These are phyloP conservation scores for Auriscalpium microsporum DNA, from an alignment of 768 basidiomycete species.

Conservation along the genomic window DNA sequence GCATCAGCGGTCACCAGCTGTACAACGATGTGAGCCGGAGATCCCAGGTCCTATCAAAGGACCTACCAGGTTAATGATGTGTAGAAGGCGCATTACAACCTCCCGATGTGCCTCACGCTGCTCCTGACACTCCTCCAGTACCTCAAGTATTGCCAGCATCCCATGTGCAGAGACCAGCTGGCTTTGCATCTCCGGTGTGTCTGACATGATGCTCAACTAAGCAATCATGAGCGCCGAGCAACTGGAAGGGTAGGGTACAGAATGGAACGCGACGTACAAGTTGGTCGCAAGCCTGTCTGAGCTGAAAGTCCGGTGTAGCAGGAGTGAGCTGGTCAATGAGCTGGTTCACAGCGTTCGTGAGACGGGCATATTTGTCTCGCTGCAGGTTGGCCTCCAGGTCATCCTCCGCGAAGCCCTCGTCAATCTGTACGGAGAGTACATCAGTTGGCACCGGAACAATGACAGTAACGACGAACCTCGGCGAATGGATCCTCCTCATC, in stretches of 20 bases:
- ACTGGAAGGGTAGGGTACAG: not conserved
- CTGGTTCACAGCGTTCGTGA: conserved; percentile 73
- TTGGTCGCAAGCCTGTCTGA: conserved; percentile 82
- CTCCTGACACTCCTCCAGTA: conserved; percentile 54
- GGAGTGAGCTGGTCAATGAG: conserved; percentile 83
- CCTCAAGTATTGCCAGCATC: conserved; percentile 90
- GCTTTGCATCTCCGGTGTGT: conserved; percentile 75
- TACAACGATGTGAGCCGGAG: not conserved
- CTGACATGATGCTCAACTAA: conserved; percentile 68
- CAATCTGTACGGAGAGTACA: conserved; percentile 44
- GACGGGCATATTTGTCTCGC: conserved; percentile 86
- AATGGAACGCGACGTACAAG: conserved; percentile 43
- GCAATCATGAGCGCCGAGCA: not conserved
- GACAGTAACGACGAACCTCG: conserved; percentile 40
- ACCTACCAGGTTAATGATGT: conserved; percentile 81
- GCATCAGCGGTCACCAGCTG: conserved; percentile 56
- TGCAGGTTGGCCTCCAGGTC: conserved; percentile 88
- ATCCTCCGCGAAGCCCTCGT: conserved; percentile 87
- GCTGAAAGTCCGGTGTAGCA: conserved; percentile 70
- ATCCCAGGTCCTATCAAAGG: not conserved
- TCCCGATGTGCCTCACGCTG: conserved; percentile 63
- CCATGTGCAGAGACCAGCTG: conserved; percentile 92
- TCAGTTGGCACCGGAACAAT: too few species aligned
- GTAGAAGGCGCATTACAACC: conserved; percentile 75
- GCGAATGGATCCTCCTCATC: conserved; percentile 98